Evolutionary conservation across 306 rosid genomes (phyloP).

Genomic region (barrel medic (Medicago truncatula)): DNA sequence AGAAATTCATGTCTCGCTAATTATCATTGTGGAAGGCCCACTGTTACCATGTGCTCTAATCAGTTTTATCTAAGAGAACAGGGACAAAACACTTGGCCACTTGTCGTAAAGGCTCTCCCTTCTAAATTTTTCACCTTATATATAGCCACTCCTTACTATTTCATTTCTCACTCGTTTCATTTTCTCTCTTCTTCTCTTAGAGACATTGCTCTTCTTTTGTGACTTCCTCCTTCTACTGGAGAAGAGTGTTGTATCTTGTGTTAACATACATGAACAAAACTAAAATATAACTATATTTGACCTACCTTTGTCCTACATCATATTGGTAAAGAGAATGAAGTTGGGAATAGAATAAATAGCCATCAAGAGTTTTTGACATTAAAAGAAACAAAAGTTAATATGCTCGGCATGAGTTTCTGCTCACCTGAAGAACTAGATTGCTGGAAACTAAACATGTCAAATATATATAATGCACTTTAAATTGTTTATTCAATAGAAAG

Average conservation of each 20-base stretch:
- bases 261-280: background rate
- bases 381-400: slow-evolving; percentile 12
- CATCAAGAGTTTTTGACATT: background rate
- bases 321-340: slow-evolving; percentile 4
- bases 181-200: no score
- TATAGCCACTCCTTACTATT: no score
- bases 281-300: background rate
- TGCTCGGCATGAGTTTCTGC: background rate
- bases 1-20: background rate
- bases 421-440: slow-evolving; percentile 23
- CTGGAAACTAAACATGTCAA: slow-evolving; percentile 1
- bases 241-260: no score
- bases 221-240: no score
- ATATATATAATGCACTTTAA: slow-evolving; percentile 7
- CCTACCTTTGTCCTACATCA: background rate
- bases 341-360: background rate
- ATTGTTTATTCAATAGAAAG: slow-evolving; percentile 19
- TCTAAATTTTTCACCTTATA: no score
- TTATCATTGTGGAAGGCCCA: slow-evolving; percentile 11
- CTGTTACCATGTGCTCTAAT: background rate
- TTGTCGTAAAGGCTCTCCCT: background rate
- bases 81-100: background rate
- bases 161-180: no score
- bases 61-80: slow-evolving; percentile 9
- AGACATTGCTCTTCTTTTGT: no score